These are phyloP conservation scores for Terfezia boudieri DNA, from an alignment of 495 filamentous ascomycete species.

Conservation along the genomic window DNA sequence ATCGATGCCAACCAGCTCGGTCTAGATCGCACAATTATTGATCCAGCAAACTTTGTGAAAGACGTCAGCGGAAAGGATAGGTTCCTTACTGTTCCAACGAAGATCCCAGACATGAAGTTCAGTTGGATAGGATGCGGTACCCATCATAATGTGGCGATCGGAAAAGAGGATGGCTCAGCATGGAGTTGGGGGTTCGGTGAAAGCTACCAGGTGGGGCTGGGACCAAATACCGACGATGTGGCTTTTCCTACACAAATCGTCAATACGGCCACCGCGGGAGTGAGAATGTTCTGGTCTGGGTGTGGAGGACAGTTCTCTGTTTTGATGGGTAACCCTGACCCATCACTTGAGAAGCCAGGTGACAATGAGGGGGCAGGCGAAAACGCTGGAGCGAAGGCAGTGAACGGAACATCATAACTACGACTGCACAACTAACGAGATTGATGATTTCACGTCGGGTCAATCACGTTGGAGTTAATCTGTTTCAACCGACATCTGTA, in stretches of 20 bases:
- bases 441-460: too few relatives aligned
- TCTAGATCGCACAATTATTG: conserved; percentile 27
- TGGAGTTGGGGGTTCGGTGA: conserved; percentile 49
- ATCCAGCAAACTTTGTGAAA: conserved; percentile 33
- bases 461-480: too few relatives aligned
- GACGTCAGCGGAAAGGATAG: conserved; percentile 23
- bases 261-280: conserved; percentile 35
- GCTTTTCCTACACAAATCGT: conserved; percentile 36
- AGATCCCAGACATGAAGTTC: conserved; percentile 18
- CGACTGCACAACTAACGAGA: too few relatives aligned
- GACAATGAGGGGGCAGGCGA: too few relatives aligned
- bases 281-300: conserved; percentile 34
- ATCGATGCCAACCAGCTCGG: conserved; percentile 42
- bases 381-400: too few relatives aligned
- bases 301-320: conserved; percentile 47
- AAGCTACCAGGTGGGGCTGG: conserved; percentile 45
- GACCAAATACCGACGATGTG: conserved; percentile 32
- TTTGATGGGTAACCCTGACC: conserved; percentile 23
- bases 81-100: conserved; percentile 11
- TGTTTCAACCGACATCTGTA: too few relatives aligned
- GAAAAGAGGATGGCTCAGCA: conserved; percentile 31
- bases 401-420: too few relatives aligned
- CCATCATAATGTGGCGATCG: conserved; percentile 39
- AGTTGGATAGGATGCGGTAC: conserved; percentile 25
- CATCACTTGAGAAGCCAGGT: not conserved